These are phyloP conservation scores for Inonotus obliquus DNA, from an alignment of 1,284 basidiomycete species.

Conservation along the genomic window DNA sequence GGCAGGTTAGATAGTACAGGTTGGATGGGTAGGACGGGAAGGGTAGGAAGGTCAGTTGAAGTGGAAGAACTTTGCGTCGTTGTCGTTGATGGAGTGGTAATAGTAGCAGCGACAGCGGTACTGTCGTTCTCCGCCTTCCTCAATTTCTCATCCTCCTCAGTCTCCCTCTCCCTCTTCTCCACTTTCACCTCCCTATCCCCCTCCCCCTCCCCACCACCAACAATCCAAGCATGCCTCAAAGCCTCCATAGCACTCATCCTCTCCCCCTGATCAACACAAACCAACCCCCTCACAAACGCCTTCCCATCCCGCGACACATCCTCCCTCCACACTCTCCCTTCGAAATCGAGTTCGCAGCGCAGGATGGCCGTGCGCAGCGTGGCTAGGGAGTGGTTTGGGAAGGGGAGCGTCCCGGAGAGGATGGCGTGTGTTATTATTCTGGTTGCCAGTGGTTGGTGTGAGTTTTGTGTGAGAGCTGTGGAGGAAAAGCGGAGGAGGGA, in stretches of 20 bases:
- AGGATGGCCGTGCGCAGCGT: slow-evolving; percentile 12
- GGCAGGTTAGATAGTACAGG: slow-evolving; percentile 13
- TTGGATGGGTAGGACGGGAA: too few species aligned
- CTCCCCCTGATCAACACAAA: slow-evolving; percentile 7
- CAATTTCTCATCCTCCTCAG: not conserved
- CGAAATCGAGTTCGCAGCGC: slow-evolving; percentile 7
- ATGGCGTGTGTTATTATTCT: slow-evolving; percentile 14
- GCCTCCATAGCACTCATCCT: slow-evolving; percentile 2
- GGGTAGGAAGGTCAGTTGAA: too few species aligned
- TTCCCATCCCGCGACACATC: slow-evolving; percentile 12
- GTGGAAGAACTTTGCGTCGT: not conserved
- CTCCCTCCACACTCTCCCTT: slow-evolving; percentile 10
- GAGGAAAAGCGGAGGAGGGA: not conserved
- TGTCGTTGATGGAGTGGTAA: not conserved
- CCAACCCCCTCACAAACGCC: slow-evolving; percentile 3
- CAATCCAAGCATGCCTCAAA: slow-evolving; percentile 11
- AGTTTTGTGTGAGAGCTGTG: not conserved
- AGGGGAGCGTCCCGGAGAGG: slow-evolving; percentile 17
- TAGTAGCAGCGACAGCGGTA: too few species aligned
- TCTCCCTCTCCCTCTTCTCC: not conserved
- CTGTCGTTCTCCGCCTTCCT: not conserved
- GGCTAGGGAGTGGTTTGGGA: slow-evolving; percentile 11
- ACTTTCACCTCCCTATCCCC: not conserved
- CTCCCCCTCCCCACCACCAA: not conserved
- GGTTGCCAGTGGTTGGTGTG: not conserved